These are phyloP conservation scores for Trichoderma erinaceum DNA, from an alignment of 495 filamentous ascomycete genomes.

Conservation along the genomic window DNA sequence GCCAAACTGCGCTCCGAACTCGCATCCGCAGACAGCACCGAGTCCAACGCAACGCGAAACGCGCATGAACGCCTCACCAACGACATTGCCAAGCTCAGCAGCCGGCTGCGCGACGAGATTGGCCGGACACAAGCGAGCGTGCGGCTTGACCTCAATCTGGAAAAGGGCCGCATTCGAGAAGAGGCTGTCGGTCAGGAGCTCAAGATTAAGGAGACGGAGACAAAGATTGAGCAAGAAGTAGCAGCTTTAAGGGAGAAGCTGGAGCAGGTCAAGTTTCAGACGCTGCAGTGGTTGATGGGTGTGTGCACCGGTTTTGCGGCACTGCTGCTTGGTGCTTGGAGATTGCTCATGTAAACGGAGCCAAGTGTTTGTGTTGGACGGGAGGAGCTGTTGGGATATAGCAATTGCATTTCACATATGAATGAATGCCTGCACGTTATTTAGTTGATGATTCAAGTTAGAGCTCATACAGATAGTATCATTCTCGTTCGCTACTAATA, in stretches of 20 bases:
- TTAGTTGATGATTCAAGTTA: neutral
- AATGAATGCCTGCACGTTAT: no score
- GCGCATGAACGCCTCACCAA: constrained; percentile 91
- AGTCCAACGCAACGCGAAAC: constrained; percentile 77
- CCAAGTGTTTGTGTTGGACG: neutral
- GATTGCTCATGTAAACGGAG: constrained; percentile 59
- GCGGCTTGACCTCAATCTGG: constrained; percentile 85
- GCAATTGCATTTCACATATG: neutral
- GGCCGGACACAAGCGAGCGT: constrained; percentile 88
- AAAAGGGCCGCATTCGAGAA: constrained; percentile 94
- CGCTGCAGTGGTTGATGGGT: constrained; percentile 97
- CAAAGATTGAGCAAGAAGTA: constrained; percentile 95
- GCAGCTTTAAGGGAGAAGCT: constrained; percentile 84
- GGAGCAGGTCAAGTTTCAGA: constrained; percentile 96
- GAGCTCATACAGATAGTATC: neutral
- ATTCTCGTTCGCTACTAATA: neutral
- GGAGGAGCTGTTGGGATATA: neutral
- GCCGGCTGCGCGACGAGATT: constrained; percentile 85
- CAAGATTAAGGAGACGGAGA: constrained; percentile 98
- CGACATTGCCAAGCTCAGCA: constrained; percentile 88
- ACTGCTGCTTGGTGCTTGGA: constrained; percentile 91
- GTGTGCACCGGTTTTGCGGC: constrained; percentile 91
- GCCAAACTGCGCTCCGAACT: constrained; percentile 97
- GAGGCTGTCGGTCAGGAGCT: constrained; percentile 96
- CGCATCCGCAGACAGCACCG: constrained; percentile 80